Percentiles rank a stretch among this genome's conserved stretches.
Evolutionary conservation across 2,329 filamentous ascomycete genomes (phyloP).

Genomic region (Aspergillus latus): DNA sequence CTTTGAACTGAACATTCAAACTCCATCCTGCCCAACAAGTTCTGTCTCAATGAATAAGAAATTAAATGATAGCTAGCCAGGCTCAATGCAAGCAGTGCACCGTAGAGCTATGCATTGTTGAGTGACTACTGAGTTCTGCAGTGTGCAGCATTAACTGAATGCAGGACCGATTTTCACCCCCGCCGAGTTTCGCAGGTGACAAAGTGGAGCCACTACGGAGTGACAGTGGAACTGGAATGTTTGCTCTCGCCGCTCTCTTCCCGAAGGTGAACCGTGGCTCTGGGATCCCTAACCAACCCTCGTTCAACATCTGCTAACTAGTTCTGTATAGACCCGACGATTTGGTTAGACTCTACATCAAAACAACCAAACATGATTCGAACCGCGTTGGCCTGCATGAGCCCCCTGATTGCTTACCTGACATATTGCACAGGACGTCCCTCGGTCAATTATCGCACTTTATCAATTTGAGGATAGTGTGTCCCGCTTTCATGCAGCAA

Average conservation of each 20-base stretch:
- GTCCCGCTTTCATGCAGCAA: slow-evolving; percentile 6
- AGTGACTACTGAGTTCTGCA: not conserved
- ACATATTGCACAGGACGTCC: not conserved
- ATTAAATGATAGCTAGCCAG: too few relatives aligned
- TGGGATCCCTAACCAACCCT: slow-evolving; percentile 27
- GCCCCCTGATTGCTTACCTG: slow-evolving; percentile 19
- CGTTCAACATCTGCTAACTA: slow-evolving; percentile 8
- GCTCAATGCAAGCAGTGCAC: too few relatives aligned
- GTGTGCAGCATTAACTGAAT: not conserved
- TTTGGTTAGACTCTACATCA: slow-evolving; percentile 23
- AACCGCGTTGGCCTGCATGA: slow-evolving; percentile 25
- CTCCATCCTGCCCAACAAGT: too few relatives aligned
- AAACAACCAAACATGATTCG: slow-evolving; percentile 10
- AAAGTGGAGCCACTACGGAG: not conserved
- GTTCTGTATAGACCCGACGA: slow-evolving; percentile 25
- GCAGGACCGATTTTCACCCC: not conserved
- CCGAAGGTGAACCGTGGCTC: slow-evolving; percentile 37
- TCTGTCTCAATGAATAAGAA: too few relatives aligned
- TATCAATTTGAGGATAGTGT: slow-evolving; percentile 8
- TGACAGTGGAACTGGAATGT: not conserved
- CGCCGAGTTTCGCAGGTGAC: not conserved
- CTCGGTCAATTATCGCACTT: slow-evolving; percentile 1
- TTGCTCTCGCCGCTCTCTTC: slow-evolving; percentile 15
- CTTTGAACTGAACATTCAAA: too few relatives aligned
- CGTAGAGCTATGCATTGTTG: not conserved